Percentiles rank a stretch among this genome's conserved stretches.
Evolutionary conservation across 2,329 filamentous ascomycete genomes (phyloP).

Genomic region (Shiraia sp.): DNA sequence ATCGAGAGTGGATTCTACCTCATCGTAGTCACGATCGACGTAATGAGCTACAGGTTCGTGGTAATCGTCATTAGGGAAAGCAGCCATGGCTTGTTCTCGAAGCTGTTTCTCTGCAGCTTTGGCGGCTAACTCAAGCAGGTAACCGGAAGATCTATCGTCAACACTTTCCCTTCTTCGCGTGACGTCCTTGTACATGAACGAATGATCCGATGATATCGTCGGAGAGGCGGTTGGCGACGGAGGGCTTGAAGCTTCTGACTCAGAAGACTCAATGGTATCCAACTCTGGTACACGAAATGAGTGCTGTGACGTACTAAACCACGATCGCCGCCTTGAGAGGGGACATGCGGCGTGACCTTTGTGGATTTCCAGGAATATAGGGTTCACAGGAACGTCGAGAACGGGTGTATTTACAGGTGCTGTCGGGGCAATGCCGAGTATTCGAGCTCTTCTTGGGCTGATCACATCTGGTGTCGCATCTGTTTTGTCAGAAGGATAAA

Average conservation of each 20-base stretch:
- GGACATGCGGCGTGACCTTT: conserved; percentile 35
- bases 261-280: conserved; percentile 65
- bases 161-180: conserved; percentile 66
- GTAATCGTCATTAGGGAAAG: conserved; percentile 72
- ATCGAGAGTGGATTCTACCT: conserved; percentile 29
- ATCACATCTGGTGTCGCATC: conserved; percentile 63
- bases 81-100: conserved; percentile 74
- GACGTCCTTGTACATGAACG: conserved; percentile 55
- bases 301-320: conserved; percentile 49
- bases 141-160: conserved; percentile 75
- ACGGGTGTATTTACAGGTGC: conserved; percentile 45
- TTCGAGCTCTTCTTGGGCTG: conserved; percentile 28
- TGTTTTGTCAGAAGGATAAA: conserved; percentile 69
- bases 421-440: conserved; percentile 56
- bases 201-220: conserved; percentile 54
- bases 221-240: conserved; percentile 53
- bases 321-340: conserved; percentile 35
- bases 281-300: conserved; percentile 65
- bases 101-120: conserved; percentile 80
- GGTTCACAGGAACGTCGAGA: conserved; percentile 34
- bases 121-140: conserved; percentile 77
- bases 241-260: conserved; percentile 55
- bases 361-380: conserved; percentile 42
- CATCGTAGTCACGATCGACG: conserved; percentile 62
- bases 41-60: conserved; percentile 75